Percentiles rank a stretch among this genome's conserved stretches.
Conservation (phyloP, 2,329 filamentous ascomycete genomes). For the Fusarium nodosum region DNA sequence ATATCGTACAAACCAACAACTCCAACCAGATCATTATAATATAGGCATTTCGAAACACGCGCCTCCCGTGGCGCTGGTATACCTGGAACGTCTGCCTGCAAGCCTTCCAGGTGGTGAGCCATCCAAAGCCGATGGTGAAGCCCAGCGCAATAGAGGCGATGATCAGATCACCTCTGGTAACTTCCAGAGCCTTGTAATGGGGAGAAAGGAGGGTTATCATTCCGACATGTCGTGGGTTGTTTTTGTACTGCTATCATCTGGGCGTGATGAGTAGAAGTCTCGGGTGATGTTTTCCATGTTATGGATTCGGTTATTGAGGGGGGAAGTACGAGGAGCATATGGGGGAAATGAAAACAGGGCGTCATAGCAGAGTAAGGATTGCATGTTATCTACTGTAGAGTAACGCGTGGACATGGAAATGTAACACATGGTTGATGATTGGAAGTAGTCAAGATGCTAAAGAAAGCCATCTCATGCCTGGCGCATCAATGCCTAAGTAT, state of each 20-base stretch:
- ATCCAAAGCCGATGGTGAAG: conserved; percentile 59
- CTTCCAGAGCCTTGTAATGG: conserved; percentile 38
- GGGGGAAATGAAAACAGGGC: background rate
- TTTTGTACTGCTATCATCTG: conserved; percentile 18
- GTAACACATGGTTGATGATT: conserved; percentile 31
- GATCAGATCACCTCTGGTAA: conserved; percentile 44
- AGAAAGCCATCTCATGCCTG: conserved; percentile 30
- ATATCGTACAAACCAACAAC: conserved; percentile 58
- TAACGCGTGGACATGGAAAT: conserved; percentile 15
- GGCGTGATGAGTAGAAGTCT: background rate
- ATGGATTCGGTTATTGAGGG: background rate
- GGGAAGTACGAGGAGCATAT: background rate
- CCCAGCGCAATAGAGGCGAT: conserved; percentile 54
- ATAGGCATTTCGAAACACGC: conserved; percentile 57
- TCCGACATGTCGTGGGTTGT: conserved; percentile 18
- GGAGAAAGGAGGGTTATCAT: conserved; percentile 48
- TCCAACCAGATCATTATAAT: conserved; percentile 65
- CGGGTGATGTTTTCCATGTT: conserved; percentile 34
- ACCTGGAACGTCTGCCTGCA: conserved; percentile 54
- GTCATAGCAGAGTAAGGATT: conserved; percentile 3
- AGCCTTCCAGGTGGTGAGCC: conserved; percentile 57
- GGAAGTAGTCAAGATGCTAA: conserved; percentile 23
- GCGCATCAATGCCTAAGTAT: background rate
- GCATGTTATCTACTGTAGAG: conserved; percentile 8
- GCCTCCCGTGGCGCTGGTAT: conserved; percentile 51